Base-by-base conservation (phyloP, 192 early-diverging fungal genomes). In the Backusella macrospora region DNA sequence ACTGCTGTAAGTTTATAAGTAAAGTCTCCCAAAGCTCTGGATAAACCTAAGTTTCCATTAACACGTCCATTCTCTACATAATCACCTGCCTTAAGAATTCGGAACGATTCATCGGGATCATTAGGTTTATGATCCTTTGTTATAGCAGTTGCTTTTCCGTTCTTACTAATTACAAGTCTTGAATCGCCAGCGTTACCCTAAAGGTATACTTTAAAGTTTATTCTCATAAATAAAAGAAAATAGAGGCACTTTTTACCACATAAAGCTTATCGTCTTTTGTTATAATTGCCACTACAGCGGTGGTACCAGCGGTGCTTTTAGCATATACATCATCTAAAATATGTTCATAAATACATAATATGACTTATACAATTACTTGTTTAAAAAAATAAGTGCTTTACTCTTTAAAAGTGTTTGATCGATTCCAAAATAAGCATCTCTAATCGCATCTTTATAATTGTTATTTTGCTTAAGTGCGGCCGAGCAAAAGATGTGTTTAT, bases 31-130 rank as follows among this genome's bases (percentile, higher is more conserved):
- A 99, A 84, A 1, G 98, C 98, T 45, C 98, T 89, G 46, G 96
- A 98, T 23, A 99, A 86, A 15, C 96, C 96, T 47, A 99, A 85
- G 80, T 96, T 98, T 34, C 92, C 98, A 84, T 99, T 99, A 62
- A 99, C 98, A 59, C 97, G 90, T 0, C 96, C 95, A 86, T 93
- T 96, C 80, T 99, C 97, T 15, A 99, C 95, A 87, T 96, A 98
- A 8, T 95, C 98, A 52, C 98, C 98, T 47, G 94, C 98, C 5
- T 85, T 86, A 34, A 80, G 82, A 74, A 99, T 99, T 73, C 98
- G 90, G 55, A 84, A 75, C 23, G 87, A 84, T 85, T 99, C 98
- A 34, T 79, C 86, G 81, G 85, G 89, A 77, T 94, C 92, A 16
- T 85, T 87, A 37, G 98, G 98, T 84, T 99, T 99, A 80, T 99